Percentiles rank a stretch among this genome's conserved stretches.
phyloP scores from a whole-genome alignment of 192 early-diverging fungal species.

The Umbelopsis sp. region DNA sequence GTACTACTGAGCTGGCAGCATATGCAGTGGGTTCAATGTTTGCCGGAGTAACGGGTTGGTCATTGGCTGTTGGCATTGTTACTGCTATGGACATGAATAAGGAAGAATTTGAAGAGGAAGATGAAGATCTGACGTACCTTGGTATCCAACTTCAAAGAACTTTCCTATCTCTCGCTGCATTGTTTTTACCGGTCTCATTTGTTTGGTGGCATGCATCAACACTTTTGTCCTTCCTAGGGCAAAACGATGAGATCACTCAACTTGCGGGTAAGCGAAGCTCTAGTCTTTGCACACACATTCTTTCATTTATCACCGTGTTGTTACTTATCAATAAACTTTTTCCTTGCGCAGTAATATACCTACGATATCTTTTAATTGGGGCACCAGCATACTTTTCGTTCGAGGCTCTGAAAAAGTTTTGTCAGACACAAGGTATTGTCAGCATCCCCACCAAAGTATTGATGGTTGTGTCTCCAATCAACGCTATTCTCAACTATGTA shows the following conservation, averaged over 20 bases:
- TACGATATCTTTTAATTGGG: slow-evolving; percentile 65
- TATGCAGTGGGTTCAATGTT: slow-evolving; percentile 75
- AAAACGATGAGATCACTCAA: slow-evolving; percentile 38
- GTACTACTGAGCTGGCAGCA: slow-evolving; percentile 63
- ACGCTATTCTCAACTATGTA: slow-evolving; percentile 73
- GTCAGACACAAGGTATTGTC: slow-evolving; percentile 92
- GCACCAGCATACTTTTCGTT: slow-evolving; percentile 74
- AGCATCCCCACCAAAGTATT: slow-evolving; percentile 74
- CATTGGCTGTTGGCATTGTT: slow-evolving; percentile 65
- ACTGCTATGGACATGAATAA: slow-evolving; percentile 68
- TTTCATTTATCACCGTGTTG: not conserved
- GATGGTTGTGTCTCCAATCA: slow-evolving; percentile 68
- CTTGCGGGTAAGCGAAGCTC: slow-evolving; percentile 44
- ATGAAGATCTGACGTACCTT: slow-evolving; percentile 36
- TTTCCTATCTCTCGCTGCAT: slow-evolving; percentile 19
- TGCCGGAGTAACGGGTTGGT: slow-evolving; percentile 65
- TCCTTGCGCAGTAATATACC: slow-evolving; percentile 52
- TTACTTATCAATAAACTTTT: not conserved
- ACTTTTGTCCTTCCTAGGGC: slow-evolving; percentile 22
- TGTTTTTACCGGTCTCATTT: slow-evolving; percentile 25
- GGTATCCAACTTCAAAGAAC: slow-evolving; percentile 68
- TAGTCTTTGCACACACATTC: not conserved
- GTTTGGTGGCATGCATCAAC: slow-evolving; percentile 28
- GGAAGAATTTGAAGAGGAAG: not conserved
- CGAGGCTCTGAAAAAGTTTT: slow-evolving; percentile 83